Evolutionary conservation across 1,139 yeast genomes (phyloP).

Genomic region (Geotrichum histeridarum): DNA sequence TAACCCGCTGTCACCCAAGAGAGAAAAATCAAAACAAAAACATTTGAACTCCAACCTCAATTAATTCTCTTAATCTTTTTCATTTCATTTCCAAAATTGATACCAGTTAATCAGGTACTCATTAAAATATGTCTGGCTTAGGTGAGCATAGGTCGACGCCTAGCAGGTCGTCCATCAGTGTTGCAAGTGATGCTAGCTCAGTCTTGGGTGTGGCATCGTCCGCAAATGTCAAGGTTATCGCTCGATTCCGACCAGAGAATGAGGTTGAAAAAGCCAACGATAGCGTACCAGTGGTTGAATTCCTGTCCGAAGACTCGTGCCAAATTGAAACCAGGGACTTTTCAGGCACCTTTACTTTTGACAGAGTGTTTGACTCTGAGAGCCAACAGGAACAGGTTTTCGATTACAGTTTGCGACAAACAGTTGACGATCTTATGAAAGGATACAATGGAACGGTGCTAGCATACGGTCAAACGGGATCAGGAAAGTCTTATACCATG

Average conservation of each 20-base stretch:
- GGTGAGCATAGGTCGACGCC: constrained; percentile 16
- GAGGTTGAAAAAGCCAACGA: constrained; percentile 5
- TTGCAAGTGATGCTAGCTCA: constrained; percentile 3
- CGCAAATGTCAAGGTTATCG: constrained; percentile 51
- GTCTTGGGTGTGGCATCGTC: constrained; percentile 2
- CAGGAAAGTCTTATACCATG: constrained; percentile 86
- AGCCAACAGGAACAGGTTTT: constrained; percentile 57
- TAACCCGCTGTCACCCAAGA: no score
- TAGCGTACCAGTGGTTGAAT: constrained; percentile 42
- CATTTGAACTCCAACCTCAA: no score
- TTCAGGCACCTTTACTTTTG: constrained; percentile 52
- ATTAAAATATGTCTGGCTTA: constrained; percentile 1
- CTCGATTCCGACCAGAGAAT: constrained; percentile 54
- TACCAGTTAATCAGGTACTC: neutral
- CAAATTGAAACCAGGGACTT: constrained; percentile 43
- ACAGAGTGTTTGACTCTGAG: constrained; percentile 53
- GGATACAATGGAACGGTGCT: constrained; percentile 85
- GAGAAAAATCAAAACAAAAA: no score
- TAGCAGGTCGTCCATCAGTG: constrained; percentile 11
- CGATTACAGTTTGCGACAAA: constrained; percentile 52
- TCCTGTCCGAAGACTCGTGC: constrained; percentile 39
- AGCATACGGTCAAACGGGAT: constrained; percentile 87
- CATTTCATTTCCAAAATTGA: neutral
- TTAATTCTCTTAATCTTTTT: neutral
- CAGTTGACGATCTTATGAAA: constrained; percentile 61